Evolutionary conservation across 2,329 filamentous ascomycete species (phyloP).

Genomic region (Bipolaris gigantea): DNA sequence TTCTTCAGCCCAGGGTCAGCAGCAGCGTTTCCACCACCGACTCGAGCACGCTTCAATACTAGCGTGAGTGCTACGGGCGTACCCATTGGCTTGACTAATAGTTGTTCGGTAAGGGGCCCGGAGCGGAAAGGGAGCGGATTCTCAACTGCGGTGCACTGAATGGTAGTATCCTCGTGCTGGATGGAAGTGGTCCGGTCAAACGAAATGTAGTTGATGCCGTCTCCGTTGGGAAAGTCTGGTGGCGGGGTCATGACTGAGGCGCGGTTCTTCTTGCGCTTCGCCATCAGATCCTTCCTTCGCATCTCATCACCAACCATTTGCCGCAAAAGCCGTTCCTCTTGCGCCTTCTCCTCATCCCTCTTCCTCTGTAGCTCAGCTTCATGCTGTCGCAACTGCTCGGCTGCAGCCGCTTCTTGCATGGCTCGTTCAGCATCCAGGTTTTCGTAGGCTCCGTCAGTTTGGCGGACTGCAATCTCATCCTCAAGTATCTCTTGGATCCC

Average conservation of each 20-base stretch:
- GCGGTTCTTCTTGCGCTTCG: conserved; percentile 61
- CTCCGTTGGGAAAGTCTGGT: conserved; percentile 46
- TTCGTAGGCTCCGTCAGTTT: conserved; percentile 73
- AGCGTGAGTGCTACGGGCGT: conserved; percentile 57
- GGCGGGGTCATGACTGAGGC: conserved; percentile 36
- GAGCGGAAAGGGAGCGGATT: conserved; percentile 65
- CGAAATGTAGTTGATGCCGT: conserved; percentile 48
- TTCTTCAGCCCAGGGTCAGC: conserved; percentile 70
- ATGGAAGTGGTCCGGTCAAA: conserved; percentile 70
- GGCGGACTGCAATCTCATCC: conserved; percentile 78
- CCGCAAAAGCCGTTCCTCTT: conserved; percentile 71
- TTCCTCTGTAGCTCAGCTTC: conserved; percentile 48
- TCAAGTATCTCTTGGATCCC: conserved; percentile 73
- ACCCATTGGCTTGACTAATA: conserved; percentile 69
- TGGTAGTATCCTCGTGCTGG: conserved; percentile 61
- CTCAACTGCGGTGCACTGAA: conserved; percentile 71
- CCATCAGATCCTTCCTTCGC: conserved; percentile 63
- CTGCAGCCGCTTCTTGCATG: conserved; percentile 73
- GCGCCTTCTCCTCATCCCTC: conserved; percentile 54
- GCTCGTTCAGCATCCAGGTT: conserved; percentile 89
- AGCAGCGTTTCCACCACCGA: conserved; percentile 57
- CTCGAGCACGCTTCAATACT: conserved; percentile 59
- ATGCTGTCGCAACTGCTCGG: conserved; percentile 56
- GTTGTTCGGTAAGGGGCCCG: conserved; percentile 68
- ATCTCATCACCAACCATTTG: conserved; percentile 74